Percentiles rank a stretch among this genome's conserved stretches.
These are phyloP conservation scores for Biscogniauxia sp. DNA, from an alignment of 2,329 filamentous ascomycete species.

Conservation along the genomic window DNA sequence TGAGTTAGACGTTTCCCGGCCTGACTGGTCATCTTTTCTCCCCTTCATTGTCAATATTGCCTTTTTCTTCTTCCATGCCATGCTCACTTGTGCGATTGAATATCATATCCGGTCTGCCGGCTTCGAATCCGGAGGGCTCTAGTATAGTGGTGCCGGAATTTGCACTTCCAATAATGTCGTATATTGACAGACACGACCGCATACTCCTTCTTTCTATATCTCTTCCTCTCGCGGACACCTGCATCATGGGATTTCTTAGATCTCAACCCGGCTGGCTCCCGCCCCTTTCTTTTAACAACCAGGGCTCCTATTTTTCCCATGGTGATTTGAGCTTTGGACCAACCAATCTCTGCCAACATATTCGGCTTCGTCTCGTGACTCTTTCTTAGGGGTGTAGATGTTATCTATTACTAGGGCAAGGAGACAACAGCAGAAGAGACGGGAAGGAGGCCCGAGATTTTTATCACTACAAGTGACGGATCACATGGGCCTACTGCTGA, in stretches of 20 bases:
- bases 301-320: neutral
- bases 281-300: neutral
- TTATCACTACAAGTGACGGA: neutral
- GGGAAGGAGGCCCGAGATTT: neutral
- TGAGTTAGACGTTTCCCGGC: too few relatives aligned
- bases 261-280: neutral
- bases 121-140: neutral
- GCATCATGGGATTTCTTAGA: neutral
- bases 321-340: neutral
- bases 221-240: neutral
- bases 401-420: neutral
- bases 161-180: neutral
- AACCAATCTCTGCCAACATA: neutral
- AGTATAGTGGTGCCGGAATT: neutral
- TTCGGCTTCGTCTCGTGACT: too few relatives aligned
- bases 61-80: neutral
- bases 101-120: neutral
- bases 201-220: neutral
- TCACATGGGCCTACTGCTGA: neutral
- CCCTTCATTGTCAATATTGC: too few relatives aligned
- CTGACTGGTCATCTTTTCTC: too few relatives aligned
- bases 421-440: neutral
- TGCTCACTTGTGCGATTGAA: neutral
- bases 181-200: neutral
- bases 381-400: neutral